Conservation (phyloP, 257 asterid species). For the Gynochthodes officinalis region DNA sequence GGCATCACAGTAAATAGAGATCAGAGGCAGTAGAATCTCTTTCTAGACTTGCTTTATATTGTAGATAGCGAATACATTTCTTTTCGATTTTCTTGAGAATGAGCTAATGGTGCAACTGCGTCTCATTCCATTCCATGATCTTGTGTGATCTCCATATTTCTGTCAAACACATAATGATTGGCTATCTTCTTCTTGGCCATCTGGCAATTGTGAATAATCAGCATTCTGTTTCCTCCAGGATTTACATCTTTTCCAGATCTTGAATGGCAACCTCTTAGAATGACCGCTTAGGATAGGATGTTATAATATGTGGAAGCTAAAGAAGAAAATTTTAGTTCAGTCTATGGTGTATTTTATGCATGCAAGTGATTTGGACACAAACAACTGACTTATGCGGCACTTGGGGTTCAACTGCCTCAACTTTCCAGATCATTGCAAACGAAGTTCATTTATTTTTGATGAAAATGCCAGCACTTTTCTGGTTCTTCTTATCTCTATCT, state of each 20-base stretch:
- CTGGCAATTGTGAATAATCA: no score
- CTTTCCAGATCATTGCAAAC: no score
- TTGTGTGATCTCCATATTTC: background rate
- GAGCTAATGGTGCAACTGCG: no score
- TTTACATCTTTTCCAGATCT: background rate
- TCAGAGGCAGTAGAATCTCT: conserved; percentile 1
- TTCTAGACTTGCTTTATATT: background rate
- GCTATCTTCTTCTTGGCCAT: background rate
- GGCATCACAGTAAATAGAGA: background rate
- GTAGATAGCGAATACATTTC: background rate
- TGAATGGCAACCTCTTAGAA: background rate
- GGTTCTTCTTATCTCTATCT: background rate
- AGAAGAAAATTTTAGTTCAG: no score
- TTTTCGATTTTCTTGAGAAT: background rate
- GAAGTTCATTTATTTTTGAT: no score
- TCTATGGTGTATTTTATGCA: no score
- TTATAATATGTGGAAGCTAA: no score
- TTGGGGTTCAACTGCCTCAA: no score
- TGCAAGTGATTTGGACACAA: no score
- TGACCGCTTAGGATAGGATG: no score
- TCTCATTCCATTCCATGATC: background rate
- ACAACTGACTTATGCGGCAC: no score
- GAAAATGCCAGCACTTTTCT: background rate
- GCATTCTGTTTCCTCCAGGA: no score
- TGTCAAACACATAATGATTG: background rate